These are phyloP conservation scores for Pestalotiopsis sp. DNA, from an alignment of 2,329 filamentous ascomycete species.

Conservation along the genomic window DNA sequence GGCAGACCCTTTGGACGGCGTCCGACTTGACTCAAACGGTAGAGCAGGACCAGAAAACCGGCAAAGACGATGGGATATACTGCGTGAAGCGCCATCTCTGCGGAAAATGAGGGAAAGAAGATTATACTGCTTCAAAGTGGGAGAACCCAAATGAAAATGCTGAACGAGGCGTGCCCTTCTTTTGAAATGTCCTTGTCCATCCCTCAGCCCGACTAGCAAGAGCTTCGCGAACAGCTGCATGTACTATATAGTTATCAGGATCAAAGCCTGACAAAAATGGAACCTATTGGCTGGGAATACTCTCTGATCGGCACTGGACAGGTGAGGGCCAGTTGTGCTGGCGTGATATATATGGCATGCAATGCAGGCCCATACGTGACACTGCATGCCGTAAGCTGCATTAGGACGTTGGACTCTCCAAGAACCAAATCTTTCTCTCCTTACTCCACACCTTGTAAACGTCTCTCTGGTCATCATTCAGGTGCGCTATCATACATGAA, in stretches of 20 bases:
- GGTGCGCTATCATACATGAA: background rate
- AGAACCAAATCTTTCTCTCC: background rate
- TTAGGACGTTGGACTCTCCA: background rate
- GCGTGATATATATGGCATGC: background rate
- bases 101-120: background rate
- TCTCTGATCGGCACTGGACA: background rate
- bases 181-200: background rate
- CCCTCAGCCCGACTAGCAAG: background rate
- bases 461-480: background rate
- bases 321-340: background rate
- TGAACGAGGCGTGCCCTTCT: background rate
- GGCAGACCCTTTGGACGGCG: slow-evolving; percentile 37
- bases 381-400: background rate
- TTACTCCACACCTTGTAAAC: background rate
- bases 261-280: background rate
- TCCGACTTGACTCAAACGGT: slow-evolving; percentile 16
- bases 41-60: background rate
- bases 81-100: background rate
- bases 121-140: background rate
- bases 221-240: background rate
- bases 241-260: background rate
- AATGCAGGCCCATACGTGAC: background rate
- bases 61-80: background rate
- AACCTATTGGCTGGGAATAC: no score
- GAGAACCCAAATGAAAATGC: background rate